Conservation (phyloP, 345 rosid species). For the Arabis hirsuta region DNA sequence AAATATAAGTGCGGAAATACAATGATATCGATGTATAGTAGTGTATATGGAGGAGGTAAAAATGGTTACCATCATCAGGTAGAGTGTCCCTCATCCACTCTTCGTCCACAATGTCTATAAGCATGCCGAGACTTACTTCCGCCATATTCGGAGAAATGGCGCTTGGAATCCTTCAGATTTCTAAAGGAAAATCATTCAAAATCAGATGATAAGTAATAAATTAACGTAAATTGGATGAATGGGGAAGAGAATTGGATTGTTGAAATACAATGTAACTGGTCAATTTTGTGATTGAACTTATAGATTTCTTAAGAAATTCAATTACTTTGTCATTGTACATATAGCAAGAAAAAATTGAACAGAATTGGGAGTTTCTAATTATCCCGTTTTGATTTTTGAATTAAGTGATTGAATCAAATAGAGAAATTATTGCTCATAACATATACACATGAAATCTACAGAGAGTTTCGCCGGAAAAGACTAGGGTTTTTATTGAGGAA, state of each 20-base stretch:
- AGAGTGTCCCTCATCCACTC: conserved; percentile 98
- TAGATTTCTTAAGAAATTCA: neutral
- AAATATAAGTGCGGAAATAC: neutral
- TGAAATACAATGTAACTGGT: neutral
- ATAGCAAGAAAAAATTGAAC: neutral
- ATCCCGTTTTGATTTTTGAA: neutral
- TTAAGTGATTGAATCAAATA: neutral
- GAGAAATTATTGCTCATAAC: neutral
- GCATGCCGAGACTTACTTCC: conserved; percentile 74
- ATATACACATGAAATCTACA: neutral
- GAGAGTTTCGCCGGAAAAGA: neutral
- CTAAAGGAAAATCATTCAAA: neutral
- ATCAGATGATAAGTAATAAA: neutral
- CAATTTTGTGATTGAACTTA: neutral
- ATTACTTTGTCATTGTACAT: neutral
- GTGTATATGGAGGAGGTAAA: neutral
- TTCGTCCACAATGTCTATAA: conserved; percentile 88
- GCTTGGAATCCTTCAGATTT: conserved; percentile 19
- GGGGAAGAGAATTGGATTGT: neutral
- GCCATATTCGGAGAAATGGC: conserved; percentile 52
- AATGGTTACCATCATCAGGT: conserved; percentile 74
- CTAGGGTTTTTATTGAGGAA: neutral
- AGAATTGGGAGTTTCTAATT: neutral
- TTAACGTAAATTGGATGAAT: neutral
- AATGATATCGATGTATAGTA: neutral